These are phyloP conservation scores for Nemania serpens DNA, from an alignment of 2,329 filamentous ascomycete genomes.

Conservation along the genomic window DNA sequence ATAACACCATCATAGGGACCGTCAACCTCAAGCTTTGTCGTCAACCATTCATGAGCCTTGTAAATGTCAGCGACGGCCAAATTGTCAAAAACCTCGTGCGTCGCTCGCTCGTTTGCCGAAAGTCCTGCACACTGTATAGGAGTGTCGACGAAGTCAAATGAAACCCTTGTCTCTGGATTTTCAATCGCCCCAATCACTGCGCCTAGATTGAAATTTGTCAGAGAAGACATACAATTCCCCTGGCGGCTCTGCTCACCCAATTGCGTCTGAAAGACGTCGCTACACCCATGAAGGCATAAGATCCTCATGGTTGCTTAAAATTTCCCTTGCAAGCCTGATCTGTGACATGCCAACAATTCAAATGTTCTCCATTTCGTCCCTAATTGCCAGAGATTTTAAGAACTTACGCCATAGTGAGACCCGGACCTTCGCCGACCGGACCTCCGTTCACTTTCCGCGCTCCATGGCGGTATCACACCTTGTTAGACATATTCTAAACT, in stretches of 20 bases:
- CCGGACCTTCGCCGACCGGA: slow-evolving; percentile 11
- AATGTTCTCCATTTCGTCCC: no score
- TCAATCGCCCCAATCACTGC: slow-evolving; percentile 2
- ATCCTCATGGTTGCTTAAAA: slow-evolving; percentile 20
- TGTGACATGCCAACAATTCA: no score
- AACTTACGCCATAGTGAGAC: background rate
- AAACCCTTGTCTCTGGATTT: slow-evolving; percentile 14
- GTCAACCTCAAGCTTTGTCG: slow-evolving; percentile 37
- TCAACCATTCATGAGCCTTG: slow-evolving; percentile 44
- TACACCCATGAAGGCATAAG: slow-evolving; percentile 30
- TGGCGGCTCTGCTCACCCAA: slow-evolving; percentile 22
- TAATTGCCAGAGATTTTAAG: no score
- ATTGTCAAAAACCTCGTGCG: slow-evolving; percentile 32
- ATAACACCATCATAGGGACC: slow-evolving; percentile 40
- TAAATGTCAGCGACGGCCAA: slow-evolving; percentile 42
- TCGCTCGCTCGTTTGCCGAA: slow-evolving; percentile 8
- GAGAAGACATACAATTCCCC: background rate
- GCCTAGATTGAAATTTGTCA: slow-evolving; percentile 8
- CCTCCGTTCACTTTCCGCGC: slow-evolving; percentile 1
- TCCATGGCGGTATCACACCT: background rate
- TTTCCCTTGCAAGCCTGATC: background rate
- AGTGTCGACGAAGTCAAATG: slow-evolving; percentile 34
- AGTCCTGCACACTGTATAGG: slow-evolving; percentile 22
- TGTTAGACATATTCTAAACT: background rate
- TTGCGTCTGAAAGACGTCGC: slow-evolving; percentile 20